Percentiles rank a stretch among this genome's conserved stretches.
phyloP scores from a whole-genome alignment of 2,329 filamentous ascomycete species.

The Corynespora cassiicola region DNA sequence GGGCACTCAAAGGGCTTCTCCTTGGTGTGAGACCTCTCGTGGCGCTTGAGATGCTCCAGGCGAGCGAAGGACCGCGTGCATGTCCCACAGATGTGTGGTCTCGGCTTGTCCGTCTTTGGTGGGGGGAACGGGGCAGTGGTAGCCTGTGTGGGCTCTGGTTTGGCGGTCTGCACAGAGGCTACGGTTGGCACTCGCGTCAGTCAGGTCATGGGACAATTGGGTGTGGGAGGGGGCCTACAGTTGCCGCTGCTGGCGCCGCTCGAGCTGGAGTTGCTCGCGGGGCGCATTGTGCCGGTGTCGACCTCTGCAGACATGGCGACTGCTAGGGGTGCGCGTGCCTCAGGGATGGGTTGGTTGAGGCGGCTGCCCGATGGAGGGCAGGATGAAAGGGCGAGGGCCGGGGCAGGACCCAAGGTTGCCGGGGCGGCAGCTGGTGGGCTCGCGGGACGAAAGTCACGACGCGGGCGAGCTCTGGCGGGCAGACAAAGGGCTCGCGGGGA shows the following conservation, averaged over 20 bases:
- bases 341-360: too few relatives aligned
- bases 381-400: too few relatives aligned
- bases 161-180: constrained; percentile 41
- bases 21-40: constrained; percentile 97
- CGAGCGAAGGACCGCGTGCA: constrained; percentile 93
- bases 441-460: constrained; percentile 3
- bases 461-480: constrained; percentile 17
- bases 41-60: constrained; percentile 94
- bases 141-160: constrained; percentile 33
- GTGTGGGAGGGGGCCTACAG: too few relatives aligned
- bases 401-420: too few relatives aligned
- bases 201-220: constrained; percentile 4
- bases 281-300: constrained; percentile 34
- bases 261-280: constrained; percentile 34
- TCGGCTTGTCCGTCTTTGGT: constrained; percentile 95
- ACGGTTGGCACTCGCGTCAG: constrained; percentile 24
- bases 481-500: constrained; percentile 30
- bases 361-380: constrained; percentile 12
- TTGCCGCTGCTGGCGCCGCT: constrained; percentile 37
- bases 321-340: too few relatives aligned
- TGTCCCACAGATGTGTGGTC: constrained; percentile 90
- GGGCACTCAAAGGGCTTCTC: constrained; percentile 99
- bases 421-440: constrained; percentile 7
- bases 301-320: constrained; percentile 33
- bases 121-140: constrained; percentile 66